Conservation (phyloP, 2,329 filamentous ascomycete genomes). For the Botrytis porri region DNA sequence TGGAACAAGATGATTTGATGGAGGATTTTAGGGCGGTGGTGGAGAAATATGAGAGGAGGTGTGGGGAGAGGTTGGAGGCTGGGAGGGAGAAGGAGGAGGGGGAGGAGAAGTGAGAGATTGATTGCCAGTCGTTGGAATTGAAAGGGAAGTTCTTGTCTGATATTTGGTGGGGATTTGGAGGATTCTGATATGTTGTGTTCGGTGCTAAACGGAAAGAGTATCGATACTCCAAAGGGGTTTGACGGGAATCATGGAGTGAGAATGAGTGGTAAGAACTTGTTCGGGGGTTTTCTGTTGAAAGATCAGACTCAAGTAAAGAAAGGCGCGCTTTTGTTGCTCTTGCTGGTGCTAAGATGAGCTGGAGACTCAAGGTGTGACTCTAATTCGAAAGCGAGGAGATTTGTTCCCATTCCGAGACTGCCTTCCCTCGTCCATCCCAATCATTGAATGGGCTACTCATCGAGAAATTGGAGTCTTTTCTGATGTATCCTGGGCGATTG, state of each 20-base stretch:
- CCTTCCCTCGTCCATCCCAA: no score
- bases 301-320: not conserved
- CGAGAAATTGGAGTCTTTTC: no score
- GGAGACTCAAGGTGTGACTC: no score
- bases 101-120: not conserved
- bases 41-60: constrained; percentile 29
- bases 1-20: constrained; percentile 28
- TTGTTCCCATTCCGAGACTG: no score
- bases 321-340: not conserved
- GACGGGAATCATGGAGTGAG: not conserved
- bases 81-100: not conserved
- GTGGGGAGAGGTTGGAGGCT: constrained; percentile 20
- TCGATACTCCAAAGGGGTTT: not conserved
- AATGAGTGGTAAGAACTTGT: not conserved
- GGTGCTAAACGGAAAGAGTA: not conserved
- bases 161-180: not conserved
- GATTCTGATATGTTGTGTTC: not conserved
- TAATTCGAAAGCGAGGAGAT: no score
- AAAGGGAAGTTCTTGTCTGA: not conserved
- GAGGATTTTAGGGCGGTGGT: constrained; percentile 31
- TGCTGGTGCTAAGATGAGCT: not conserved
- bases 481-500: not conserved
- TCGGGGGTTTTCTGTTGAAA: not conserved
- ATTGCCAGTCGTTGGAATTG: not conserved
- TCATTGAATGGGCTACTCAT: no score